Evolutionary conservation across 768 basidiomycete species (phyloP).

Genomic region (Leccinum longicurvipes): DNA sequence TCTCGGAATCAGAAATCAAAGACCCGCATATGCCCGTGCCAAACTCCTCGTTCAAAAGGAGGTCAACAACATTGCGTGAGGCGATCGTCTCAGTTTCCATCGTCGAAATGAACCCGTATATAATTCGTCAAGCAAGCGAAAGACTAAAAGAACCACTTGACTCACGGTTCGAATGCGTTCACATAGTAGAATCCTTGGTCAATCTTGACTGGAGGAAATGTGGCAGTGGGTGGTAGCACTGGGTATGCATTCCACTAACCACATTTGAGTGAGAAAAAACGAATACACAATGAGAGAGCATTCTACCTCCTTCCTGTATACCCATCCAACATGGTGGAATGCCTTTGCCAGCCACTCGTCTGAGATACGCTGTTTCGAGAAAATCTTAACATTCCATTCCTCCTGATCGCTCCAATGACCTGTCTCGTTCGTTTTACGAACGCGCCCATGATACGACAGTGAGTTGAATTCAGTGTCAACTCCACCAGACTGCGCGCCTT

Average conservation of each 20-base stretch:
- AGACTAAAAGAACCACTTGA: conserved; percentile 14
- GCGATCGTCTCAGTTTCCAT: conserved; percentile 94
- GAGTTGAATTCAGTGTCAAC: conserved; percentile 82
- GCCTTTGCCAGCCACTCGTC: conserved; percentile 68
- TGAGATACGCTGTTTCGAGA: conserved; percentile 60
- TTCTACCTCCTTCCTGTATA: conserved; percentile 70
- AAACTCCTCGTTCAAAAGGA: conserved; percentile 73
- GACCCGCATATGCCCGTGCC: conserved; percentile 65
- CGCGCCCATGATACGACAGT: conserved; percentile 70
- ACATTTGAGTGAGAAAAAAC: conserved; percentile 4
- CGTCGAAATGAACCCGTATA: conserved; percentile 70
- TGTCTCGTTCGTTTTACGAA: conserved; percentile 31
- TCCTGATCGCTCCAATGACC: conserved; percentile 22
- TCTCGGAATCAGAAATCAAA: conserved; percentile 27
- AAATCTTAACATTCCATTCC: conserved; percentile 84
- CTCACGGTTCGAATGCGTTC: conserved; percentile 87
- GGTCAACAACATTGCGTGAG: conserved; percentile 78
- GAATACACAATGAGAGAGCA: neutral
- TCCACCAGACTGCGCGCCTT: conserved; percentile 52
- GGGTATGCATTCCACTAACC: conserved; percentile 82
- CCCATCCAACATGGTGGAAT: conserved; percentile 79
- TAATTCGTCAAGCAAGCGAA: neutral
- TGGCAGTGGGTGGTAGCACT: conserved; percentile 57
- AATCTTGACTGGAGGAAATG: conserved; percentile 77
- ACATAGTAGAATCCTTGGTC: conserved; percentile 84